Evolutionary conservation across 2,329 filamentous ascomycete species (phyloP), one percentile per base, ranked within the genome.

Genomic region (Colletotrichum falcatum): DNA sequence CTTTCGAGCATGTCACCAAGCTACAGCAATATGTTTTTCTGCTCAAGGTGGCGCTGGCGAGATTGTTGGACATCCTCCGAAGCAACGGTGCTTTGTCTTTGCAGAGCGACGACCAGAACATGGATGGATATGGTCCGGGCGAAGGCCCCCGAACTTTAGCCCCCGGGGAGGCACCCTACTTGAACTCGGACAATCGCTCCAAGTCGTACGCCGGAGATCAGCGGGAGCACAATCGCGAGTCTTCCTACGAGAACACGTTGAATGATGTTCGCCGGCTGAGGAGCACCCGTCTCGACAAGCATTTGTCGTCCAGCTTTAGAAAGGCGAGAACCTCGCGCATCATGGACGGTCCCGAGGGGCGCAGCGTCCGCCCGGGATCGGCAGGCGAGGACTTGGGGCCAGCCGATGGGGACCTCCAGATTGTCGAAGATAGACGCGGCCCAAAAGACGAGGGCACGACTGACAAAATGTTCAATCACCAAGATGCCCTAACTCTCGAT

Each of bases 11-110:
- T 72, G 89, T 98, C 46, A 93, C 93, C 23, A 94, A 97, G 79
- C 85, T 99, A 65, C 92, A 96, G 78, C 95, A 99, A 83, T 99
- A 97, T 78, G 91, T 98, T 7, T 98, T 98, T 80, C 85, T 99
- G 26, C 86, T 99, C 49, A 90, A 94, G 76, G 96, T 99, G 28
- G 96, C 96, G 23, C 88, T 99, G 74, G 96, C 96, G 30, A 88
- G 96, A 67, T 86, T 99, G 30, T 85, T 99, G 72, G 93, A 95
- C 54, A 97, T 97, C 37, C 87, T 99, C 42, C 90, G 94, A 73
- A 93, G 87, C 74, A 96, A 90, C 74, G 95, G 95, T 66, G 92
- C 94, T 33, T 83, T 98, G 56, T 91, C 94, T 65, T 90, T 91
- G 72, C 89, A 90, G 46, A 89, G 90, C 71, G 92, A 94, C 78